Evolutionary conservation across 345 rosid species (phyloP), one percentile per base, ranked within the genome.

Genomic region (Citrus trifoliata): DNA sequence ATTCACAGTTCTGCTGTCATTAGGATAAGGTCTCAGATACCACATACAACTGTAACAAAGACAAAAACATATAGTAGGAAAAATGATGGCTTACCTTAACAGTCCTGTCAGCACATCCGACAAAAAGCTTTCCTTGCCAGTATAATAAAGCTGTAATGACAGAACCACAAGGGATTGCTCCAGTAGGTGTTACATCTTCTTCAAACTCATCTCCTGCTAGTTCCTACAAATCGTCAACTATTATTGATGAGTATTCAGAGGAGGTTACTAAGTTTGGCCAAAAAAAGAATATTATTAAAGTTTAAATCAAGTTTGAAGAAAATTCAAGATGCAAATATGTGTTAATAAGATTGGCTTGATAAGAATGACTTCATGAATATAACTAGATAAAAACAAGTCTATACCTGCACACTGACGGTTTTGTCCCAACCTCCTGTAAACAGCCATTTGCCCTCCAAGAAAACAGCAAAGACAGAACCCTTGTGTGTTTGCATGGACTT

Each of bases 401-500:
- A 21, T 87, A 92, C 99, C 93, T 88, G 92, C 73, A 93, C 81
- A 76, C 68, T 81, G 83, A 95, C 69, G 75, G 83, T 87, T 84
- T 86, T 92, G 88, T 93, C 99, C 98, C 97, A 91, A 63, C 99
- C 97, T 83, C 94, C 98, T 1, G 92, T 82, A 76, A 93, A 88
- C 33, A 93, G 86, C 90, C 88, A 88, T 79, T 86, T 88, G 51
- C 85, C 90, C n/a, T 90, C 89, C 85, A 93, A 61, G 66, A 73
- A 80, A 80, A 76, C 72, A 30, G 92, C 82, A 64, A 93, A 92
- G 71, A 92, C 83, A 70, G 95, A 91, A 83, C 98, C 90, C 64
- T 75, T 71, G 35, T 93, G 96, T 58, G 73, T 64, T 82, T 92
- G 79, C 35, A 75, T 69, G 10, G 92, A 87, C 83, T 89, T 93